phyloP scores from a whole-genome alignment of 2,329 filamentous ascomycete genomes.

The Cladosporium velox region DNA sequence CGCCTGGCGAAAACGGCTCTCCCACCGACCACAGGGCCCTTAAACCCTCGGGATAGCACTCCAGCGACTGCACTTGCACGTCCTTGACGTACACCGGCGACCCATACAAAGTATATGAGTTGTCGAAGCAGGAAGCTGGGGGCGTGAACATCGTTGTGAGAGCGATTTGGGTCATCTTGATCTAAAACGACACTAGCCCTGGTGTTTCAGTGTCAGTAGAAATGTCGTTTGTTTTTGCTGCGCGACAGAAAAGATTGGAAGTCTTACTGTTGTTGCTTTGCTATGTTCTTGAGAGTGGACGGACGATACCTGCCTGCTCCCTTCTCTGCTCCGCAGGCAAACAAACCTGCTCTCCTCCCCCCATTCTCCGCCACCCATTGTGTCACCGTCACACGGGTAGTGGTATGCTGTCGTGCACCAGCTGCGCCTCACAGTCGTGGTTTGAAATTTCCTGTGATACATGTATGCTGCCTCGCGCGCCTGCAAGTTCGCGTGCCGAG shows the following conservation, averaged over 20 bases:
- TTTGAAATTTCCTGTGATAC: neutral
- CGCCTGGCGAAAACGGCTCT: constrained; percentile 4
- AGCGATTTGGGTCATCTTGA: neutral
- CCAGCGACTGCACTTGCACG: neutral
- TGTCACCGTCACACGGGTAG: neutral
- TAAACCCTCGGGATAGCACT: constrained; percentile 10
- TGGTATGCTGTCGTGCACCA: neutral
- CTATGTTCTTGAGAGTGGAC: too few species aligned
- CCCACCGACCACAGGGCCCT: neutral
- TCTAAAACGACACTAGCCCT: too few species aligned
- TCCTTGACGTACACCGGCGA: constrained; percentile 1
- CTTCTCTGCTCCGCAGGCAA: too few species aligned
- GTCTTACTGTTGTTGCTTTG: too few species aligned
- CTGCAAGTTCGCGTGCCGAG: too few species aligned
- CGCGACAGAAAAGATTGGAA: too few species aligned
- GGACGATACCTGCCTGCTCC: too few species aligned
- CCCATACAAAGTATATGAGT: neutral
- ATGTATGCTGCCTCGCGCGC: too few species aligned
- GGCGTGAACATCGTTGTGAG: constrained; percentile 12
- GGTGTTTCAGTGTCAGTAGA: too few species aligned
- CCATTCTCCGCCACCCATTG: neutral
- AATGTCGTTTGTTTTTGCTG: too few species aligned
- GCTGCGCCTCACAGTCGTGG: neutral
- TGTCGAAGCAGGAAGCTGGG: constrained; percentile 3
- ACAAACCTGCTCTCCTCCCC: too few species aligned